phyloP scores from a whole-genome alignment of 2,329 filamentous ascomycete species.

The Aotearoamyces nothofagi region DNA sequence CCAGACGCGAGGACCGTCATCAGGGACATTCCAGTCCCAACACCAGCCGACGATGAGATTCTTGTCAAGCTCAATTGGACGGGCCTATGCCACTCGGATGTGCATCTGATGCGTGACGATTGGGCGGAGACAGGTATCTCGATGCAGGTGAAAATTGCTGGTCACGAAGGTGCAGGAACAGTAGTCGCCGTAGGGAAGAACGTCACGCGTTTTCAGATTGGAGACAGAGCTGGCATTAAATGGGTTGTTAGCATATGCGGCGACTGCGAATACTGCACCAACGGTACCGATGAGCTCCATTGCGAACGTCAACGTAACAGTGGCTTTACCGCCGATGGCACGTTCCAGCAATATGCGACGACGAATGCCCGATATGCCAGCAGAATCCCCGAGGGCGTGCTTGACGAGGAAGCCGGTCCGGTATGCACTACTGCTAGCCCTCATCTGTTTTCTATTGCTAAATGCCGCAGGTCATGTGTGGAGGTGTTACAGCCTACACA shows the following conservation, averaged over 20 bases:
- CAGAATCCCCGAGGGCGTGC: slow-evolving; percentile 37
- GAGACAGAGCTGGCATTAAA: slow-evolving; percentile 36
- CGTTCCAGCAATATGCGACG: slow-evolving; percentile 43
- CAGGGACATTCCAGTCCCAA: too few relatives aligned
- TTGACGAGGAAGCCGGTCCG: slow-evolving; percentile 37
- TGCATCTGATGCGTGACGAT: slow-evolving; percentile 41
- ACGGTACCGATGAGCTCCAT: too few relatives aligned
- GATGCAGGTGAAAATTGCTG: slow-evolving; percentile 28
- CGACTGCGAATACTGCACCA: too few relatives aligned
- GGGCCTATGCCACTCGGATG: slow-evolving; percentile 39
- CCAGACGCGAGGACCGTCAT: too few relatives aligned
- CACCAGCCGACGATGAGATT: slow-evolving; percentile 27
- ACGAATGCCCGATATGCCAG: slow-evolving; percentile 29
- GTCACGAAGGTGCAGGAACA: slow-evolving; percentile 41
- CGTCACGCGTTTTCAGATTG: slow-evolving; percentile 35
- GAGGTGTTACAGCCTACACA: slow-evolving; percentile 13
- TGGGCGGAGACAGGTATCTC: slow-evolving; percentile 28
- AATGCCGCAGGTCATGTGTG: not conserved
- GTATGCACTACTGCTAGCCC: too few relatives aligned
- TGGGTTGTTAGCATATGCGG: too few relatives aligned
- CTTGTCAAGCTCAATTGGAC: slow-evolving; percentile 41
- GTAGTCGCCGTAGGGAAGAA: slow-evolving; percentile 38
- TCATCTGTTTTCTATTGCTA: too few relatives aligned
- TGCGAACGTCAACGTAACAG: too few relatives aligned
- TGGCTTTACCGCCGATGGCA: too few relatives aligned